Conservation (phyloP, 2,329 filamentous ascomycete species). For the Fusarium neocosmosporiellum region DNA sequence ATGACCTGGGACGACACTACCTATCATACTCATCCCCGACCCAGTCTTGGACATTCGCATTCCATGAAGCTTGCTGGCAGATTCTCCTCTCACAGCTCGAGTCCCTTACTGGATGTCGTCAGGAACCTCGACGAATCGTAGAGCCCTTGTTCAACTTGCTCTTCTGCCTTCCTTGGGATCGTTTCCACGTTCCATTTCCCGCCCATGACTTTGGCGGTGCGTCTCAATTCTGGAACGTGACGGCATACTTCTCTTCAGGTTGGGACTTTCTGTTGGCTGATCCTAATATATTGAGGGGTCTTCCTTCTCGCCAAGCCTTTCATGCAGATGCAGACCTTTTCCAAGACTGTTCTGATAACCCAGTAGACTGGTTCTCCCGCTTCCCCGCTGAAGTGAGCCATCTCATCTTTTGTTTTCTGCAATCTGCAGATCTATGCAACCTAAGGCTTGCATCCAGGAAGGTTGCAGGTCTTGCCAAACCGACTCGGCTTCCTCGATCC, state of each 20-base stretch:
- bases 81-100: neutral
- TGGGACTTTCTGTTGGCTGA: constrained; percentile 9
- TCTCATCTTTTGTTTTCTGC: neutral
- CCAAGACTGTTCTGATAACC: neutral
- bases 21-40: neutral
- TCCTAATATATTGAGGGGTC: neutral
- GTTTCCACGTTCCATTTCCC: neutral
- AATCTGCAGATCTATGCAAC: neutral
- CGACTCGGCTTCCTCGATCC: neutral
- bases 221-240: neutral
- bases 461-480: neutral
- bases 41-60: neutral
- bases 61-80: constrained; percentile 14
- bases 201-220: constrained; percentile 9
- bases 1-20: neutral
- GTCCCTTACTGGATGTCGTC: neutral
- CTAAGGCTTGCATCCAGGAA: constrained; percentile 5
- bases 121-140: neutral
- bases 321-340: neutral
- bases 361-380: neutral
- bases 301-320: neutral
- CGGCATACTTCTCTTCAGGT: too few relatives aligned
- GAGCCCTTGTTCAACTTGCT: neutral
- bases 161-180: constrained; percentile 1
- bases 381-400: constrained; percentile 3